Base-by-base conservation (phyloP, 495 filamentous ascomycete species). In the Talaromyces borbonicus region DNA sequence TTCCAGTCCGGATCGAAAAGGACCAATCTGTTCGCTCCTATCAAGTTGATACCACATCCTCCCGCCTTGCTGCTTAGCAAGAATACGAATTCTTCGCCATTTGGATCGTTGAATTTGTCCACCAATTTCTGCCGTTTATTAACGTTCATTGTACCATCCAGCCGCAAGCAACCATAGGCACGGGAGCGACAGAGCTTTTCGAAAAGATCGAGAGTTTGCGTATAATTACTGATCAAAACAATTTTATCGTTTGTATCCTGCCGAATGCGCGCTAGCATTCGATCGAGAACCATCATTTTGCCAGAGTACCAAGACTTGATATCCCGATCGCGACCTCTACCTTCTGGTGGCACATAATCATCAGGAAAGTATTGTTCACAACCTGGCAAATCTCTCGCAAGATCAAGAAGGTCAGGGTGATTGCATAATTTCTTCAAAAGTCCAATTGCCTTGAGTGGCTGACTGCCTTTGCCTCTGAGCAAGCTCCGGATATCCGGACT, bases 1-100 rank as follows among this genome's bases (percentile, higher is more conserved):
- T 99, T 99, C 93, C 93, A 99, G 68, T 99, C 93, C 0, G 92
- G 92, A 56, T 99, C 93, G 63, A 99, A 99, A 23, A 99, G 79
- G 3, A 99, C 85, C 4, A 99, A 79, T 9, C 93, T 84, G 62
- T 99, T 97, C 29, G 93, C 93, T 36, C 93, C 93, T 57, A 97
- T 96, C 32, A 99, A 72, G 56, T 99, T 99, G 52, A 99, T 73
- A 59, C 93, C 93, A 56, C 93, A 97, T 1, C 93, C 93, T 56
- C 93, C 93, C 14, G 93, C 93, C 58, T 97, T 97, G 57, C 81
- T 87, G 47, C 84, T 90, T n/a, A 99, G 79, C 8, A 99, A 71
- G 59, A 99, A 99, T 26, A 99, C 77, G 54, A 96, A 96, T 51
- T 99, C 92, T 4, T 70, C 69, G 12, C 90, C 89, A 24, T 92